Conservation (phyloP, 2,329 filamentous ascomycete genomes). For the Fusarium sp. region DNA sequence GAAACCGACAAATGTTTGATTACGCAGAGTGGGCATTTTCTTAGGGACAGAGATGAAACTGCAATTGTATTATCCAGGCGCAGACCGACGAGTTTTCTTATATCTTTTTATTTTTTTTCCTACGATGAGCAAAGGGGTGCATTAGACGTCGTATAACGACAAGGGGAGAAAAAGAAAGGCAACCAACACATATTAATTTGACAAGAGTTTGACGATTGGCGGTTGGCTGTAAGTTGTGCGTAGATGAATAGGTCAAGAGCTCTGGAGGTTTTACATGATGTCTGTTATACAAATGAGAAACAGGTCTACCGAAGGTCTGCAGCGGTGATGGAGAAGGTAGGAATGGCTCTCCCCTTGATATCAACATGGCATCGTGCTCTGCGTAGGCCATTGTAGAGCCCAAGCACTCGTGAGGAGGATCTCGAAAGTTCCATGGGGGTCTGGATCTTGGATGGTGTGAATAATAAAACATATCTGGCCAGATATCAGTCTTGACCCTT, state of each 20-base stretch:
- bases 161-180: background rate
- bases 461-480: background rate
- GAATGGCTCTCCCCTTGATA: background rate
- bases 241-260: background rate
- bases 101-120: constrained; percentile 16
- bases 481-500: background rate
- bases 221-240: background rate
- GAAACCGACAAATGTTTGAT: constrained; percentile 23
- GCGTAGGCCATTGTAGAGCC: background rate
- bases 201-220: constrained; percentile 17
- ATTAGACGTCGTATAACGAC: constrained; percentile 18
- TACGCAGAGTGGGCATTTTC: constrained; percentile 21
- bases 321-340: background rate
- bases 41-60: constrained; percentile 15
- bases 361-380: background rate
- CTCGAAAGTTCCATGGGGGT: background rate
- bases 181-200: constrained; percentile 35
- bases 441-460: background rate
- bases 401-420: background rate
- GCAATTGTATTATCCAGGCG: constrained; percentile 32
- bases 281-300: background rate
- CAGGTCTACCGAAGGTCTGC: background rate
- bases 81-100: constrained; percentile 19
- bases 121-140: constrained; percentile 10
- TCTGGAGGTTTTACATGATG: background rate